Conservation (phyloP, 2,329 filamentous ascomycete species). For the Alternaria gaisen region DNA sequence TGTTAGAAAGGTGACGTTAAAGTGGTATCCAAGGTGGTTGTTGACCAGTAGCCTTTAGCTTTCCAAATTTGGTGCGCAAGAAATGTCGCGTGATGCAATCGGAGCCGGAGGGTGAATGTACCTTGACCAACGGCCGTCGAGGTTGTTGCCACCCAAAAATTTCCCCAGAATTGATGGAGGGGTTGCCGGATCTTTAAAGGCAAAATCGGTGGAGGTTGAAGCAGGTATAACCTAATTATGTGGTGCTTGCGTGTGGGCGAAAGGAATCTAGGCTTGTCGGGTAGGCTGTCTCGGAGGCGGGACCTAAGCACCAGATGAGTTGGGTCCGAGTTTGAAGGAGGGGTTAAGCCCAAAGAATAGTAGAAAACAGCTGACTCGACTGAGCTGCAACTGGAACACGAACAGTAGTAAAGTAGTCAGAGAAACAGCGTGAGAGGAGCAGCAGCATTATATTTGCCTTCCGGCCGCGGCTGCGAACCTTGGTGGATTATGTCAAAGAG, state of each 20-base stretch:
- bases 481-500: slow-evolving; percentile 9
- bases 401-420: slow-evolving; percentile 2
- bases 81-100: slow-evolving; percentile 15
- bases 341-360: not conserved
- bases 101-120: slow-evolving; percentile 4
- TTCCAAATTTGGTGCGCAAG: not conserved
- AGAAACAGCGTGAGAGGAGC: slow-evolving; percentile 9
- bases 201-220: not conserved
- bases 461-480: slow-evolving; percentile 17
- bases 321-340: slow-evolving; percentile 10
- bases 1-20: not conserved
- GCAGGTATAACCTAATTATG: not conserved
- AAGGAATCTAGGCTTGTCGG: slow-evolving; percentile 22
- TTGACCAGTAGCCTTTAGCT: not conserved
- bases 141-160: slow-evolving; percentile 12
- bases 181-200: not conserved
- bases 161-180: slow-evolving; percentile 4
- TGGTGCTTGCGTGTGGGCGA: slow-evolving; percentile 22
- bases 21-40: not conserved
- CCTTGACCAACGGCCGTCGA: slow-evolving; percentile 2
- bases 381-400: slow-evolving; percentile 5
- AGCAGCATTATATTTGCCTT: slow-evolving; percentile 8
- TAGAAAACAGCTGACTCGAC: not conserved
- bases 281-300: slow-evolving; percentile 21
- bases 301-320: slow-evolving; percentile 13